Evolutionary conservation across 352 stramenopile genomes (phyloP).

Genomic region (Albugo laibachii): DNA sequence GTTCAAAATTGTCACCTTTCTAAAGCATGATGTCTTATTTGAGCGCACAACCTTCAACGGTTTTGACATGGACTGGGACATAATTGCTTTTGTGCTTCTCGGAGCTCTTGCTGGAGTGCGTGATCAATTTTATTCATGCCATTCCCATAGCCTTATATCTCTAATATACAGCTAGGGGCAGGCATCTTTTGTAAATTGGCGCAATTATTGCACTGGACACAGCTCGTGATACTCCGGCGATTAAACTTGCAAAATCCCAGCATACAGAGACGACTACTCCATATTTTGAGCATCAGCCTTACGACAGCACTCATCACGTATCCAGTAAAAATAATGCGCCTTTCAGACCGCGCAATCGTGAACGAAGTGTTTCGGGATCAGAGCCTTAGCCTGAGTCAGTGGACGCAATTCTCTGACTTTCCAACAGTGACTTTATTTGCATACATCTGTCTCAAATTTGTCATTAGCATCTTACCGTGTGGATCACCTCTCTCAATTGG

Average conservation of each 20-base stretch:
- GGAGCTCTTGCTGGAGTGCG: constrained; percentile 45
- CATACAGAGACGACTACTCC: constrained; percentile 30
- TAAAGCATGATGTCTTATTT: constrained; percentile 53
- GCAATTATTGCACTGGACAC: constrained; percentile 18
- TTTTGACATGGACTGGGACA: constrained; percentile 63
- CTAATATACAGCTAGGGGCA: constrained; percentile 21
- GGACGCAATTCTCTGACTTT: constrained; percentile 37
- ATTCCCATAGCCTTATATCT: neutral
- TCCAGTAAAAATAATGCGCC: constrained; percentile 41
- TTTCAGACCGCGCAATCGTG: constrained; percentile 45
- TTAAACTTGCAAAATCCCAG: constrained; percentile 27
- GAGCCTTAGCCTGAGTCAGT: constrained; percentile 26
- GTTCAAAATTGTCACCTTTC: constrained; percentile 54
- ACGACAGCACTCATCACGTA: constrained; percentile 39
- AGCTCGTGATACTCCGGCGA: constrained; percentile 27
- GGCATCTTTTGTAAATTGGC: constrained; percentile 44
- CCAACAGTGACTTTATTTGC: constrained; percentile 36
- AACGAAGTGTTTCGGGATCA: constrained; percentile 65
- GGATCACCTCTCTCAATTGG: constrained; percentile 56
- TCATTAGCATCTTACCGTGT: constrained; percentile 42
- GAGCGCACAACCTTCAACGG: constrained; percentile 51
- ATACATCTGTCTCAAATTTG: constrained; percentile 54
- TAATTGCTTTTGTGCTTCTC: constrained; percentile 49
- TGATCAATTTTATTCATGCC: neutral
- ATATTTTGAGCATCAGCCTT: constrained; percentile 38